Base-by-base conservation (phyloP, 2,329 filamentous ascomycete species). In the Berkeleyomyces basicola region DNA sequence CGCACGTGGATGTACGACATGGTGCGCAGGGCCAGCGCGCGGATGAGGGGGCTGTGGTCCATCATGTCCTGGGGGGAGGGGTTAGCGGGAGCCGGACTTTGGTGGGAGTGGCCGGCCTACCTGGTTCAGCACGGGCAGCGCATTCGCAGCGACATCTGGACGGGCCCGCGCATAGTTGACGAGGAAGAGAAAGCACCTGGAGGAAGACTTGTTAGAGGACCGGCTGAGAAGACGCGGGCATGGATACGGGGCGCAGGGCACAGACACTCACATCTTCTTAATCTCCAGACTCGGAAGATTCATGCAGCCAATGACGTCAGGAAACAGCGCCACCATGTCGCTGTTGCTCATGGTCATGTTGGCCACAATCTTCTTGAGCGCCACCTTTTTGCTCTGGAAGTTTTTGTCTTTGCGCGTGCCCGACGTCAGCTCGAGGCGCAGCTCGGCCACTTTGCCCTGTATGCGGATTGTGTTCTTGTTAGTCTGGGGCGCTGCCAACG, bases 341-440 rank as follows among this genome's bases (percentile, higher is more conserved):
- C 97, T 99, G 77, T 99, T 99, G 82, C 92, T 97, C 93, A 99
- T 99, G 67, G 93, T 99, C 93, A 99, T 99, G 73, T 99, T 99
- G 72, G 93, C 93, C 69, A 99, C 93, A 68, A 99, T 97, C 81
- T 96, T 96, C 82, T 99, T 99, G 66, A 99, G 81, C 9, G 93
- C 91, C 71, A 96, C 95, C 82, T 97, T 97, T 80, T 97, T 99
- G 67, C 84, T 84, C 53, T 86, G 82, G 75, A 90, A 87, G 76
- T 95, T 96, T 82, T 96, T 97, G 78, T 99, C 93, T 78, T 97
- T 99, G 79, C 95, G 96, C 68, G 88, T 87, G 74, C 86, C 89
- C 37, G 59, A 58, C 75, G 90, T 91, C 72, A 99, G 83, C 79
- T 99, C 93, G 72, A 88, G 83, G 73, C 93, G 90, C 72, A 99